A percentile compares a stretch with the other conserved stretches of the same genome.
Evolutionary conservation across 805 yeast genomes (phyloP).

Genomic region (Ogataea polymorpha): DNA sequence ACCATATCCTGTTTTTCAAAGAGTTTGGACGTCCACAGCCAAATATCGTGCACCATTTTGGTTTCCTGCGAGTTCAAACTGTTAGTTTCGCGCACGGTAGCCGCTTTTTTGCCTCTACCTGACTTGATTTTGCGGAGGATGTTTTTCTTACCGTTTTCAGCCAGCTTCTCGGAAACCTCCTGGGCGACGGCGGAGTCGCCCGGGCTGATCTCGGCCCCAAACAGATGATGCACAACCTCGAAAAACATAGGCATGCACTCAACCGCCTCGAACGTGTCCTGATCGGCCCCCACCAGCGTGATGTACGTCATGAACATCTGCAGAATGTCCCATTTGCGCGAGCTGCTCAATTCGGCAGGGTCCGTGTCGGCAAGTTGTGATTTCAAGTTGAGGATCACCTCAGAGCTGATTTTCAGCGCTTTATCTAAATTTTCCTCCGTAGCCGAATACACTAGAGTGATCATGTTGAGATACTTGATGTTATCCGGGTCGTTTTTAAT

Average conservation of each 20-base stretch:
- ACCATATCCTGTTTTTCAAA: slow-evolving; percentile 54
- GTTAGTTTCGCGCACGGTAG: slow-evolving; percentile 8
- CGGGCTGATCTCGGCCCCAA: slow-evolving; percentile 21
- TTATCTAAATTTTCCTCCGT: slow-evolving; percentile 44
- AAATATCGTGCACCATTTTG: slow-evolving; percentile 52
- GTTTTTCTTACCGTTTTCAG: slow-evolving; percentile 15
- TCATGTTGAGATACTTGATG: slow-evolving; percentile 63
- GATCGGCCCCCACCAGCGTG: slow-evolving; percentile 59
- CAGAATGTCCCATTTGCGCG: slow-evolving; percentile 46
- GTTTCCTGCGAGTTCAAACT: slow-evolving; percentile 27
- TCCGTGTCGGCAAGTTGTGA: slow-evolving; percentile 39
- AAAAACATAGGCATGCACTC: slow-evolving; percentile 68
- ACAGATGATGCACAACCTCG: slow-evolving; percentile 44
- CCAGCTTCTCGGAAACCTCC: background rate
- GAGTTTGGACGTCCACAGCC: slow-evolving; percentile 72
- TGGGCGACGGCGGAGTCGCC: background rate
- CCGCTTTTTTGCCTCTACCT: slow-evolving; percentile 14
- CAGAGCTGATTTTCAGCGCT: slow-evolving; percentile 45
- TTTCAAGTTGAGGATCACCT: slow-evolving; percentile 44
- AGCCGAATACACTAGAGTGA: slow-evolving; percentile 60
- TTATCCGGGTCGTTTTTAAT: slow-evolving; percentile 52
- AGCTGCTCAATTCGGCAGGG: slow-evolving; percentile 21
- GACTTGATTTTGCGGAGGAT: slow-evolving; percentile 14
- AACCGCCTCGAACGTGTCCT: slow-evolving; percentile 57
- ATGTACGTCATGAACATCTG: slow-evolving; percentile 76